Evolutionary conservation across 176 grass and related monocot genomes (phyloP).

Genomic region (Pharus latifolius): DNA sequence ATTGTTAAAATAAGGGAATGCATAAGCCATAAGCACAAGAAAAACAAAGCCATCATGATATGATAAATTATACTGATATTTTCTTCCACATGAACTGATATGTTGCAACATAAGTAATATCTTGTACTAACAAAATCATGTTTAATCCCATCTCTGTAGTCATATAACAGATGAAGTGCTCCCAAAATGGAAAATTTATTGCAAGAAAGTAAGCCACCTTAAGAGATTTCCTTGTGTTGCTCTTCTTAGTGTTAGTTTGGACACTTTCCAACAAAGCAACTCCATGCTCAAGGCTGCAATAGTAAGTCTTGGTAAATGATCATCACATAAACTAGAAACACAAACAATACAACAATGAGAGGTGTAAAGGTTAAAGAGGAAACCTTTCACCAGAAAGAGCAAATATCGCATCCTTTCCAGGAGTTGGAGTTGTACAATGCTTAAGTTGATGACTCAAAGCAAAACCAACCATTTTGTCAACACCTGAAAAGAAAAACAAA

Average conservation of each 20-base stretch:
- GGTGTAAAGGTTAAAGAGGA: constrained; percentile 5
- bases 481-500: constrained; percentile 46
- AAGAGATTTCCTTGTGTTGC: constrained; percentile 82
- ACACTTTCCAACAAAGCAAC: constrained; percentile 64
- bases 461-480: constrained; percentile 96
- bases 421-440: constrained; percentile 23
- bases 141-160: too few relatives aligned
- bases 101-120: too few relatives aligned
- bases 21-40: not conserved
- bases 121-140: too few relatives aligned
- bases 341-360: constrained; percentile 6
- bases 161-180: not conserved
- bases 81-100: too few relatives aligned
- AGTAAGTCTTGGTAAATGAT: constrained; percentile 8
- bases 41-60: not conserved
- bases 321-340: constrained; percentile 4
- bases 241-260: constrained; percentile 61
- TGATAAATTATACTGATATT: not conserved
- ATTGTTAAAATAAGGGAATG: constrained; percentile 1
- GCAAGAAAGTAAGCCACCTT: constrained; percentile 37
- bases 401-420: constrained; percentile 35
- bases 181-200: not conserved
- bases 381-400: constrained; percentile 73
- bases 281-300: constrained; percentile 72
- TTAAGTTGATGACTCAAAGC: constrained; percentile 75